These are phyloP conservation scores for Voacanga thouarsii DNA, from an alignment of 257 asterid genomes.

Conservation along the genomic window DNA sequence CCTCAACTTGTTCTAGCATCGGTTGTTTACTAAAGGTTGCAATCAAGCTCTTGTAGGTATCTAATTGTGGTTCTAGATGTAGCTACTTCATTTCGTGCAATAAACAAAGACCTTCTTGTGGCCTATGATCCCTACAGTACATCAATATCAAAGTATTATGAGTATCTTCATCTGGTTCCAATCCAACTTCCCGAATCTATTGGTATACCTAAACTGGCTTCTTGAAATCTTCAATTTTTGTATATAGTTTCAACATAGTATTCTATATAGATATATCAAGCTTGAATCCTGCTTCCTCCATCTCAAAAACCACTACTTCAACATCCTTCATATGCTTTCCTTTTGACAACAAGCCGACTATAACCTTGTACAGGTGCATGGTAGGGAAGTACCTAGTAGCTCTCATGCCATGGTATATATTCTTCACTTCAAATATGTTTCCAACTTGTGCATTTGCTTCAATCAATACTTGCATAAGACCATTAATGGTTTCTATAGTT, in stretches of 20 bases:
- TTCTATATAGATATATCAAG: slow-evolving; percentile 76
- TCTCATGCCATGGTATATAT: slow-evolving; percentile 83
- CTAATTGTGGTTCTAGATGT: slow-evolving; percentile 55
- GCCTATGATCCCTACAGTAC: slow-evolving; percentile 90
- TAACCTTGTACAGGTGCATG: slow-evolving; percentile 88
- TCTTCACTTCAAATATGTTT: slow-evolving; percentile 77
- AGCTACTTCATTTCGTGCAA: slow-evolving; percentile 61
- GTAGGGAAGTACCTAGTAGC: slow-evolving; percentile 95
- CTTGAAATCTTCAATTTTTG: slow-evolving; percentile 75
- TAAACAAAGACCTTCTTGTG: slow-evolving; percentile 66
- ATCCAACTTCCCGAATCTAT: slow-evolving; percentile 62
- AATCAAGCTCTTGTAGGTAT: slow-evolving; percentile 83
- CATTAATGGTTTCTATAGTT: slow-evolving; percentile 73
- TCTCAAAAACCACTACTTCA: slow-evolving; percentile 81
- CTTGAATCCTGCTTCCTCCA: slow-evolving; percentile 77
- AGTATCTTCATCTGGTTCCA: slow-evolving; percentile 78
- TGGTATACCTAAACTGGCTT: slow-evolving; percentile 70
- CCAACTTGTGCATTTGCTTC: slow-evolving; percentile 90
- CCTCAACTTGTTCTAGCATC: slow-evolving; percentile 85
- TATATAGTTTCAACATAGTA: slow-evolving; percentile 62
- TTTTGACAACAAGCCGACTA: slow-evolving; percentile 71
- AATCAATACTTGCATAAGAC: slow-evolving; percentile 77
- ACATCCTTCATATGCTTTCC: slow-evolving; percentile 75
- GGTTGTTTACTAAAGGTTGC: slow-evolving; percentile 75
- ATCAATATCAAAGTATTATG: slow-evolving; percentile 70